phyloP scores from a whole-genome alignment of 768 basidiomycete species.

The Rhodotorula kratochvilovae region DNA sequence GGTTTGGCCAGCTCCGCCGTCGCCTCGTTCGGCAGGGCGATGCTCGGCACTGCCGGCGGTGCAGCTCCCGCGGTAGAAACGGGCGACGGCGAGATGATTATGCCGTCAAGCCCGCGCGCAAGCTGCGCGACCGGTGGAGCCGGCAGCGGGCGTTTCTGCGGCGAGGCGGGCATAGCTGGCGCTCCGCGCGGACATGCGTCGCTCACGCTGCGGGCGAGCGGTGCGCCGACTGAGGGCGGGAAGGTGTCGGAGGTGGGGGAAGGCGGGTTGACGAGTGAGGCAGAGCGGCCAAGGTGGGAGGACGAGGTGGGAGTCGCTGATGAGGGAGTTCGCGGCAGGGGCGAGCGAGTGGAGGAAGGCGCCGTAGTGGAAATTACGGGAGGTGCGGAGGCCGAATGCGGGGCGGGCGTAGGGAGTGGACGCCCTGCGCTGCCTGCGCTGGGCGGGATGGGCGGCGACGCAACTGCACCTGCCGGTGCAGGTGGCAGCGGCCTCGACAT shows the following conservation, averaged over 20 bases:
- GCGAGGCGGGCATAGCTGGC: neutral
- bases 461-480: neutral
- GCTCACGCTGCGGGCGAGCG: too few species aligned
- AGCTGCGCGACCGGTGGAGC: neutral
- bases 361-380: too few species aligned
- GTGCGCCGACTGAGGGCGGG: too few species aligned
- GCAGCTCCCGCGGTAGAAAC: neutral
- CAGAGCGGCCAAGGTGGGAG: neutral
- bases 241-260: too few species aligned
- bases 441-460: neutral
- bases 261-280: neutral
- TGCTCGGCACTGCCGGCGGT: neutral
- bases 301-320: neutral
- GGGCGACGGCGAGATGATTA: neutral
- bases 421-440: too few species aligned
- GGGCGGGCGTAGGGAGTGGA: neutral
- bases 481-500: neutral
- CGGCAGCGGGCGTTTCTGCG: neutral
- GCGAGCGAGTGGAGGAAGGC: neutral
- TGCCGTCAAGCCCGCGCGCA: neutral
- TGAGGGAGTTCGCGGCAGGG: neutral
- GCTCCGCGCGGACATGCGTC: too few species aligned
- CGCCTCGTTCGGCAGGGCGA: neutral
- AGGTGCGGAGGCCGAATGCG: neutral
- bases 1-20: too few species aligned